Evolutionary conservation across 2,329 filamentous ascomycete species (phyloP).

Genomic region (Alternaria incomplexa): DNA sequence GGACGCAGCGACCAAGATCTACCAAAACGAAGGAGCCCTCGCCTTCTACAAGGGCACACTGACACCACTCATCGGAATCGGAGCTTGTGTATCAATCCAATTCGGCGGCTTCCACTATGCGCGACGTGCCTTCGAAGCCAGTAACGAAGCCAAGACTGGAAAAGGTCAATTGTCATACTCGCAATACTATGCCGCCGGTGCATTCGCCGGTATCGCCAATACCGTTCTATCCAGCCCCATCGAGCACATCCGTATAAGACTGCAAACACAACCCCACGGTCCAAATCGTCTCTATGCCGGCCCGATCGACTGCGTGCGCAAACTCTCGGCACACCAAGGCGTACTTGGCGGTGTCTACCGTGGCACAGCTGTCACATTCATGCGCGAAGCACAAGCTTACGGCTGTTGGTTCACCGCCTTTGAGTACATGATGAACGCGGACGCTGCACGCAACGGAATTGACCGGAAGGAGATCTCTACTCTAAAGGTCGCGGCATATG

Average conservation of each 20-base stretch:
- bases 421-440: conserved; percentile 93
- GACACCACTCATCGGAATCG: conserved; percentile 92
- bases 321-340: conserved; percentile 74
- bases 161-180: conserved; percentile 69
- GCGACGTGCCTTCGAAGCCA: conserved; percentile 80
- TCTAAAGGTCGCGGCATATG: conserved; percentile 89
- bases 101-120: conserved; percentile 97
- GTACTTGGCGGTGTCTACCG: conserved; percentile 80
- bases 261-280: conserved; percentile 96
- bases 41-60: conserved; percentile 99
- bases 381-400: conserved; percentile 92
- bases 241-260: conserved; percentile 93
- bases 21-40: conserved; percentile 81
- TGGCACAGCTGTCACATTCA: conserved; percentile 82
- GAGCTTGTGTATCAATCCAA: conserved; percentile 94
- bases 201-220: conserved; percentile 92
- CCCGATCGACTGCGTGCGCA: conserved; percentile 87
- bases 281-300: conserved; percentile 78
- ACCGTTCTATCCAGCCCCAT: conserved; percentile 87
- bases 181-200: conserved; percentile 90
- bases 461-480: conserved; percentile 78
- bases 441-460: conserved; percentile 78
- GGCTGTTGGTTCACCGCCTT: conserved; percentile 95
- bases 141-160: conserved; percentile 61
- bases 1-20: conserved; percentile 81